Conservation (phyloP, 257 asterid genomes). For the Vinca minor region DNA sequence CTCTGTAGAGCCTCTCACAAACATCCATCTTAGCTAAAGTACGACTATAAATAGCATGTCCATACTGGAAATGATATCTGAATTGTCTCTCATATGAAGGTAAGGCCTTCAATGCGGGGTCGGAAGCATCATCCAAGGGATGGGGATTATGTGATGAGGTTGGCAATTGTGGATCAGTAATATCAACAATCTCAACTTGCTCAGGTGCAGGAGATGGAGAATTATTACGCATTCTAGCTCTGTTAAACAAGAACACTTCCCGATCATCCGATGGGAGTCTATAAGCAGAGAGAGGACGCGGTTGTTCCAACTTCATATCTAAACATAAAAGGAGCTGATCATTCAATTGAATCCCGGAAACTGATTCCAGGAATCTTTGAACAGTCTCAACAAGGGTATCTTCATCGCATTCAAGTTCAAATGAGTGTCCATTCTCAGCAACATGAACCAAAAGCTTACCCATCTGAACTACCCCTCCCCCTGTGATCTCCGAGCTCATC, state of each 20-base stretch:
- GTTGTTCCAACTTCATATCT: conserved; percentile 75
- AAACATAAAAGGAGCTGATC: conserved; percentile 86
- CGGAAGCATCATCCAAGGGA: conserved; percentile 78
- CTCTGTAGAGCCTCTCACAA: conserved; percentile 65
- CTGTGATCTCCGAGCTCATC: conserved; percentile 52
- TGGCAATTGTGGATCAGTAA: conserved; percentile 55
- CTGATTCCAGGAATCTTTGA: conserved; percentile 55
- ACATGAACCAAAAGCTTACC: conserved; percentile 71
- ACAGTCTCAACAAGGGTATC: conserved; percentile 67
- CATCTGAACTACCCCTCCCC: conserved; percentile 52
- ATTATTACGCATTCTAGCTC: conserved; percentile 70
- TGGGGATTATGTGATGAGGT: conserved; percentile 50
- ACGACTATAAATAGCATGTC: conserved; percentile 59
- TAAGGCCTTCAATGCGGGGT: conserved; percentile 84
- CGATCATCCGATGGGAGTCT: conserved; percentile 65
- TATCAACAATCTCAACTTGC: conserved; percentile 44
- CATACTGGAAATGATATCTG: conserved; percentile 79
- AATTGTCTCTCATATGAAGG: conserved; percentile 90
- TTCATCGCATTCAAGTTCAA: conserved; percentile 62
- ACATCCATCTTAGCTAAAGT: conserved; percentile 42
- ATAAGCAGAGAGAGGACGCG: conserved; percentile 58
- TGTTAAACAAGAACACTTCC: conserved; percentile 74
- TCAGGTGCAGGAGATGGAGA: conserved; percentile 53
- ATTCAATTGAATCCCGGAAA: conserved; percentile 43
- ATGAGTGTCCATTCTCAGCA: conserved; percentile 84